A percentile compares a stretch with the other conserved stretches of the same genome.
phyloP scores from a whole-genome alignment of 768 basidiomycete genomes.

The Agrocybe praecox region DNA sequence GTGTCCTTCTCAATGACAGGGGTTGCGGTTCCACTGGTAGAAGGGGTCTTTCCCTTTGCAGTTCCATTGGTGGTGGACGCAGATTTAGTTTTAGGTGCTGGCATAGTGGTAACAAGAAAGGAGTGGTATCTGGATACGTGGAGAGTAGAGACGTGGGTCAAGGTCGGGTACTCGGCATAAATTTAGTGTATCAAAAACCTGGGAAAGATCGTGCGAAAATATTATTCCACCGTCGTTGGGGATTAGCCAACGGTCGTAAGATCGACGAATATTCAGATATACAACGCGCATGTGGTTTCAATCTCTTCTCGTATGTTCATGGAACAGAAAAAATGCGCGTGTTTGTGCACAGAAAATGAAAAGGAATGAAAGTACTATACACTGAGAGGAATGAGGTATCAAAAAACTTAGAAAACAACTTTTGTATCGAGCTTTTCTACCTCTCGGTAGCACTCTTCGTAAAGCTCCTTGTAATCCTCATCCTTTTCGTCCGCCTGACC shows the following conservation, averaged over 20 bases:
- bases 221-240: neutral
- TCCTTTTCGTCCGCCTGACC: conserved; percentile 63
- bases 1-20: conserved; percentile 52
- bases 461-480: conserved; percentile 85
- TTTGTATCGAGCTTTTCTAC: conserved; percentile 79
- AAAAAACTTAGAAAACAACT: conserved; percentile 55
- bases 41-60: conserved; percentile 43
- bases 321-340: neutral
- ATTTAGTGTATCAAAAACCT: conserved; percentile 26
- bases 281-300: too few species aligned
- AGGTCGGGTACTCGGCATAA: conserved; percentile 18
- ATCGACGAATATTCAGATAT: too few species aligned
- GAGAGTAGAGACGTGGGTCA: conserved; percentile 18
- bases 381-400: neutral
- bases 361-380: conserved; percentile 2
- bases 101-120: conserved; percentile 29
- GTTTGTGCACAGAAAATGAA: neutral
- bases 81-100: conserved; percentile 60
- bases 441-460: conserved; percentile 85
- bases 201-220: conserved; percentile 18
- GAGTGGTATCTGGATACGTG: conserved; percentile 16
- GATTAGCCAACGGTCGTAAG: neutral
- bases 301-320: neutral
- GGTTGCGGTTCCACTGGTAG: conserved; percentile 50
- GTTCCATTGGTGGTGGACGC: conserved; percentile 41